These are phyloP conservation scores for Ustilago xerochloae DNA, from an alignment of 1,284 basidiomycete species.

Conservation along the genomic window DNA sequence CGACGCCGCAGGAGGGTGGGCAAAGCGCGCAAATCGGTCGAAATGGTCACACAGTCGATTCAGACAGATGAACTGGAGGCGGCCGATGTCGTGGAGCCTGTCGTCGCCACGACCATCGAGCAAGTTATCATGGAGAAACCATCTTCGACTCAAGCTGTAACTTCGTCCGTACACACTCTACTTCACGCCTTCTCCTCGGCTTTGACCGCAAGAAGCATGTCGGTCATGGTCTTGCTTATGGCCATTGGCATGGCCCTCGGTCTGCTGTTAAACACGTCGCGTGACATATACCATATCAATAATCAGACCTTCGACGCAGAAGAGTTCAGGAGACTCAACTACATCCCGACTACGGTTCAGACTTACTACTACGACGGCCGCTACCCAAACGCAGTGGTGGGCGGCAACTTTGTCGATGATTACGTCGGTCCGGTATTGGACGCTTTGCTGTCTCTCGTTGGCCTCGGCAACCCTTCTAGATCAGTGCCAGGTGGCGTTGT, in stretches of 20 bases:
- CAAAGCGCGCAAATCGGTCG: constrained; percentile 39
- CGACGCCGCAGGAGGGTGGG: constrained; percentile 38
- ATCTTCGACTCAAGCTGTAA: not conserved
- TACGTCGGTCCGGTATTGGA: constrained; percentile 31
- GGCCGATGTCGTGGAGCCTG: constrained; percentile 1
- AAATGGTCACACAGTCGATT: constrained; percentile 35
- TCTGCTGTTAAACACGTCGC: constrained; percentile 35
- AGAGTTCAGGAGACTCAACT: constrained; percentile 41
- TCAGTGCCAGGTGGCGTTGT: constrained; percentile 12
- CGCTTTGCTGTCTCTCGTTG: constrained; percentile 16
- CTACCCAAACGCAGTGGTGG: constrained; percentile 40
- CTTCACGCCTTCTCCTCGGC: not conserved
- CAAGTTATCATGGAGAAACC: not conserved
- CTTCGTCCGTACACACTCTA: not conserved
- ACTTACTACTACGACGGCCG: constrained; percentile 38
- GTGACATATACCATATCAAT: constrained; percentile 48
- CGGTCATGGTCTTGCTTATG: constrained; percentile 18
- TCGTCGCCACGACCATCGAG: not conserved
- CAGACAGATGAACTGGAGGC: constrained; percentile 24
- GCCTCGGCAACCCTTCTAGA: constrained; percentile 7
- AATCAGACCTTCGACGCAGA: constrained; percentile 35
- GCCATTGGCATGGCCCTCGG: constrained; percentile 30
- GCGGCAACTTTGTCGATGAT: constrained; percentile 36
- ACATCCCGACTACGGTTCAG: constrained; percentile 16
- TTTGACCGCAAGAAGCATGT: constrained; percentile 6